Base-by-base conservation (phyloP, 129 eudicot species). In the Artemisia annua region DNA sequence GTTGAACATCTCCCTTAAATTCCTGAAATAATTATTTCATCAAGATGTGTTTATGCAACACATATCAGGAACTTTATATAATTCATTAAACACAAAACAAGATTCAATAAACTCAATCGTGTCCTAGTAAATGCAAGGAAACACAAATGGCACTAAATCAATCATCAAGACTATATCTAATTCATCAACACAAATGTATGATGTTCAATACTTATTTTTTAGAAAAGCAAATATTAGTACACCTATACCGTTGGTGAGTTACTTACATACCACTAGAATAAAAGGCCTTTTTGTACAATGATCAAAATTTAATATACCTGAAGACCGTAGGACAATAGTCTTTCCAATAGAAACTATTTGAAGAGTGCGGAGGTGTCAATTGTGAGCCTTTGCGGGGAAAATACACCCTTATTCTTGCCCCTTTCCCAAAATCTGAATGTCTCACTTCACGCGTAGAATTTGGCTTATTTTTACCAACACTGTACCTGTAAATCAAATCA, bases 241-340 rank as follows among this genome's bases (percentile, higher is more conserved):
- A 28, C 32, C 5, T 28, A 28, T 28, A 28, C 32, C 5, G 7
- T 32, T 6, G 43, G 7, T 32, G 43, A 1, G 43, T 32, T 32
- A 32, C 43, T 32, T 6, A 32, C 43, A 32, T 32, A 32, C 43
- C 8, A 32, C 43, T 32, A 32, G 8, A 6, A 4, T 32, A 32
- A 32, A 32, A 6, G 7, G 32, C 32, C 43, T 8, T 1, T 32
- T 32, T 4, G 43, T 32, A 32, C 43, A 32, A 32, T 32, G 7
- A 1, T 32, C 43, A 32, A 32, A 6, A 32, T 32, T 32, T 32
- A 32, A 32, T 16, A 39, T 77, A 91, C 97, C 97, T 91, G 92
- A 91, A 91, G 44, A 88, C 92, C 96, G 86, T 88, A 63, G 97
- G 97, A 72, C 97, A 91, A 71, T 91, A 91, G 53, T 91, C 97